These are phyloP conservation scores for Calocera cornea DNA, from an alignment of 768 basidiomycete species.

Conservation along the genomic window DNA sequence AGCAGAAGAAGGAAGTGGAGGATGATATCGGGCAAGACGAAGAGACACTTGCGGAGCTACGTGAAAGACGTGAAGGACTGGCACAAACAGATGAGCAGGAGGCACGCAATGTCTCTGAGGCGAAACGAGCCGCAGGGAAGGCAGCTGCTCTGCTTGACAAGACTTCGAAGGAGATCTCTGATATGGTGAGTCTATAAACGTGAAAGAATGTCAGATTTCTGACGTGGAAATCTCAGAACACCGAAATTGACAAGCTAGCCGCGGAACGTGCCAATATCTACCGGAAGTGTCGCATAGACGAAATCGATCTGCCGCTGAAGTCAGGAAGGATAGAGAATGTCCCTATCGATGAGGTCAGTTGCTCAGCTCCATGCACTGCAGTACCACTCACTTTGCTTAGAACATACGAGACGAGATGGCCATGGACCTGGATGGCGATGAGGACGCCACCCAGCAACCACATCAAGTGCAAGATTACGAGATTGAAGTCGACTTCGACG, in stretches of 20 bases:
- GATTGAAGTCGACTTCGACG: conserved; percentile 74
- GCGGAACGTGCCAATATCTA: conserved; percentile 78
- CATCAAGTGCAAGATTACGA: conserved; percentile 69
- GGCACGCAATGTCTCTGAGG: conserved; percentile 58
- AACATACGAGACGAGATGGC: conserved; percentile 71
- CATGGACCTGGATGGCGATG: conserved; percentile 80
- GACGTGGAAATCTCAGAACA: conserved; percentile 38
- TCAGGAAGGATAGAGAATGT: conserved; percentile 71
- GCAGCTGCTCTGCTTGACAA: conserved; percentile 70
- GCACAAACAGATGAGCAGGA: conserved; percentile 59
- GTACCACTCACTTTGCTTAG: conserved; percentile 26
- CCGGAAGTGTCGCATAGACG: conserved; percentile 85
- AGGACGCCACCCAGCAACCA: conserved; percentile 61
- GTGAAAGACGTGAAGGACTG: conserved; percentile 45
- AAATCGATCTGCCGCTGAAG: conserved; percentile 66
- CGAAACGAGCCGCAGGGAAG: conserved; percentile 54
- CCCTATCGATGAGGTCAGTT: conserved; percentile 79
- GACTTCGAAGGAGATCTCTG: conserved; percentile 77
- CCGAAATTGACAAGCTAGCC: conserved; percentile 79
- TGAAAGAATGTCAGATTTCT: not conserved
- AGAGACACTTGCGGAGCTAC: conserved; percentile 40
- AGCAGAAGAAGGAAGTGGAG: conserved; percentile 41
- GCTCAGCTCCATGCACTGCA: conserved; percentile 12
- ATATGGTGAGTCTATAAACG: conserved; percentile 39
- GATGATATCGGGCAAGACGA: conserved; percentile 49